phyloP scores from a whole-genome alignment of 257 asterid genomes.

The Solanum tacnaense region DNA sequence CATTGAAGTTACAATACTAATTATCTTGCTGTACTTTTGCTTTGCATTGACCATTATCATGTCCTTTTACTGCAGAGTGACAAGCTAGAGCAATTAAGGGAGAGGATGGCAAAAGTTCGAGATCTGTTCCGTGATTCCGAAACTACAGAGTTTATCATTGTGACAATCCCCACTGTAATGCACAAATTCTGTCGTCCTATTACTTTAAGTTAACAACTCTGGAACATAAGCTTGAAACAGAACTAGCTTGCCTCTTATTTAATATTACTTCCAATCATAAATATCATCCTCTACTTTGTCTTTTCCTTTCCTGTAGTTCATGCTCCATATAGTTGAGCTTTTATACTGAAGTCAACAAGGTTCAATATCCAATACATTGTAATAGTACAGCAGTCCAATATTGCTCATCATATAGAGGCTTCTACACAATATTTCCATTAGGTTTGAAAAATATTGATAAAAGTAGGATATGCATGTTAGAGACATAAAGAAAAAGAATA shows the following conservation, averaged over 20 bases:
- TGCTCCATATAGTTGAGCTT: neutral
- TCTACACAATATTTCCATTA: neutral
- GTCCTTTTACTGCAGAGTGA: conserved; percentile 25
- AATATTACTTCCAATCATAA: neutral
- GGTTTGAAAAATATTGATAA: neutral
- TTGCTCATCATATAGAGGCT: neutral
- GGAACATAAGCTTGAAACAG: neutral
- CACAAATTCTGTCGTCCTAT: neutral
- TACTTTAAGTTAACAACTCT: neutral
- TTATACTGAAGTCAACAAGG: neutral
- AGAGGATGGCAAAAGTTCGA: conserved; percentile 60
- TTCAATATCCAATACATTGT: neutral
- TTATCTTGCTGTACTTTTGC: neutral
- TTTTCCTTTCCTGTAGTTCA: neutral
- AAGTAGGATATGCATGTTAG: neutral
- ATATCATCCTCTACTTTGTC: neutral
- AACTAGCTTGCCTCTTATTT: neutral
- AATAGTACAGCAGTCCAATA: neutral
- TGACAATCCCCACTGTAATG: conserved; percentile 69
- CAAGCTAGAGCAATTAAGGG: conserved; percentile 51
- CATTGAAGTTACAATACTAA: neutral
- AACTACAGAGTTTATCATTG: conserved; percentile 63
- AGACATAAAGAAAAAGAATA: neutral
- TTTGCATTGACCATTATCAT: neutral
- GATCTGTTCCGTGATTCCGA: conserved; percentile 58